A percentile compares a stretch with the other conserved stretches of the same genome.
These are phyloP conservation scores for Rhizopogon vesiculosus DNA, from an alignment of 768 basidiomycete species.

Conservation along the genomic window DNA sequence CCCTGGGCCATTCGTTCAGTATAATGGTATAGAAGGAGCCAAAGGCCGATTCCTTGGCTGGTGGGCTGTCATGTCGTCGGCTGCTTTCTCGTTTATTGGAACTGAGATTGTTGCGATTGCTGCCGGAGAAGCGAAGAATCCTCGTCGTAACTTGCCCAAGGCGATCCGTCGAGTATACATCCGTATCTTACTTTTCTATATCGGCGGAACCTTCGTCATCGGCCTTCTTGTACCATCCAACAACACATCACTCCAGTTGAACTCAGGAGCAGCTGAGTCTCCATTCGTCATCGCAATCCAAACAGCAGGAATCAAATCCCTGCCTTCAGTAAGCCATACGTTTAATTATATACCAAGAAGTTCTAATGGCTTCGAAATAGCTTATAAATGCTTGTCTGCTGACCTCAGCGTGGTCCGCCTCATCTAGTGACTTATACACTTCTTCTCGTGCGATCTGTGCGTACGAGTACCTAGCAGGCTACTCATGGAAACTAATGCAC, in stretches of 20 bases:
- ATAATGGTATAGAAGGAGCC: slow-evolving; percentile 51
- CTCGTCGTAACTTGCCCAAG: slow-evolving; percentile 60
- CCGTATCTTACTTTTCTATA: slow-evolving; percentile 81
- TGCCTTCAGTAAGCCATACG: slow-evolving; percentile 61
- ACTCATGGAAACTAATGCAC: background rate
- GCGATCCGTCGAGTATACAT: slow-evolving; percentile 58
- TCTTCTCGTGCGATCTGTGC: slow-evolving; percentile 81
- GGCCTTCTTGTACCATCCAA: slow-evolving; percentile 80
- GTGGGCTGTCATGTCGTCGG: slow-evolving; percentile 74
- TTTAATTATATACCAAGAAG: background rate
- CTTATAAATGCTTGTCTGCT: slow-evolving; percentile 81
- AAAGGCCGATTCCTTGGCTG: slow-evolving; percentile 75
- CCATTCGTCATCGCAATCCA: slow-evolving; percentile 91
- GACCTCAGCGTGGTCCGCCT: slow-evolving; percentile 91
- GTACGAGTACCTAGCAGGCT: slow-evolving; percentile 19
- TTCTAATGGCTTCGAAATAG: slow-evolving; percentile 26
- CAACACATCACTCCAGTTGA: slow-evolving; percentile 46
- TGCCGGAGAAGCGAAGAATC: slow-evolving; percentile 90
- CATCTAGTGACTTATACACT: slow-evolving; percentile 85
- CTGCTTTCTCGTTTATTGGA: slow-evolving; percentile 91
- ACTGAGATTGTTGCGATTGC: slow-evolving; percentile 95
- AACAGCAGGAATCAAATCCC: slow-evolving; percentile 77
- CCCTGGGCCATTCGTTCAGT: slow-evolving; percentile 87
- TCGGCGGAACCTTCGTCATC: slow-evolving; percentile 66
- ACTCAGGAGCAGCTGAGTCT: slow-evolving; percentile 58